Evolutionary conservation across 139 green algal genomes (phyloP).

Genomic region (Tetratostichococcus sp.): DNA sequence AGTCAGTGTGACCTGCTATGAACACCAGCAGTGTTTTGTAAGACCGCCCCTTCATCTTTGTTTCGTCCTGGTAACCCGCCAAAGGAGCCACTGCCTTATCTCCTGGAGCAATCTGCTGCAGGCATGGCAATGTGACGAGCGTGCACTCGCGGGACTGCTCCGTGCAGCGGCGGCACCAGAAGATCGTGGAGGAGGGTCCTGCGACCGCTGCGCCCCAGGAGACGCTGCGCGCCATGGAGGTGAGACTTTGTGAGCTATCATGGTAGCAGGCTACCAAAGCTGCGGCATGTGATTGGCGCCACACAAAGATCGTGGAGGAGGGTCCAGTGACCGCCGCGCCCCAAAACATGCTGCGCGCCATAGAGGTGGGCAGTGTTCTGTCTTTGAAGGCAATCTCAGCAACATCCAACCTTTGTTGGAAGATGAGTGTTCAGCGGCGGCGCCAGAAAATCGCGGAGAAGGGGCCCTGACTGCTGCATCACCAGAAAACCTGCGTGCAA

Average conservation of each 20-base stretch:
- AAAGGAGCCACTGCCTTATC: too few species aligned
- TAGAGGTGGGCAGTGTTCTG: too few species aligned
- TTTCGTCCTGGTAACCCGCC: too few species aligned
- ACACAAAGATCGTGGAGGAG: conserved; percentile 97
- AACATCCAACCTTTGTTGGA: too few species aligned
- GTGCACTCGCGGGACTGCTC: conserved; percentile 90
- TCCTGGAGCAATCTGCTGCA: too few species aligned
- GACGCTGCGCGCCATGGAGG: not conserved
- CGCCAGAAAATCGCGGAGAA: conserved; percentile 99
- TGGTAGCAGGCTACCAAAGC: too few species aligned
- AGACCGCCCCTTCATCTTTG: too few species aligned
- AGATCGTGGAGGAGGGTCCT: conserved; percentile 96
- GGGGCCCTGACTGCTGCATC: conserved; percentile 75
- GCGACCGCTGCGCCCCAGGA: conserved; percentile 56
- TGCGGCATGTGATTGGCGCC: conserved; percentile 11
- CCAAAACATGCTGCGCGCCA: too few species aligned
- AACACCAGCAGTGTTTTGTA: too few species aligned
- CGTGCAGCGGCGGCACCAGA: conserved; percentile 95
- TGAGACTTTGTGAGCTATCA: not conserved
- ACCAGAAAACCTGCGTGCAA: conserved; percentile 1
- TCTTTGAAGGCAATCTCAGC: too few species aligned
- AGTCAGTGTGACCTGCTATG: too few species aligned
- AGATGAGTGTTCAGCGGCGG: conserved; percentile 90
- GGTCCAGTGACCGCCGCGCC: conserved; percentile 63
- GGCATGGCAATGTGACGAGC: conserved; percentile 79